Conservation (phyloP, 1,139 yeast species). For the Oligophagozyma castellii region DNA sequence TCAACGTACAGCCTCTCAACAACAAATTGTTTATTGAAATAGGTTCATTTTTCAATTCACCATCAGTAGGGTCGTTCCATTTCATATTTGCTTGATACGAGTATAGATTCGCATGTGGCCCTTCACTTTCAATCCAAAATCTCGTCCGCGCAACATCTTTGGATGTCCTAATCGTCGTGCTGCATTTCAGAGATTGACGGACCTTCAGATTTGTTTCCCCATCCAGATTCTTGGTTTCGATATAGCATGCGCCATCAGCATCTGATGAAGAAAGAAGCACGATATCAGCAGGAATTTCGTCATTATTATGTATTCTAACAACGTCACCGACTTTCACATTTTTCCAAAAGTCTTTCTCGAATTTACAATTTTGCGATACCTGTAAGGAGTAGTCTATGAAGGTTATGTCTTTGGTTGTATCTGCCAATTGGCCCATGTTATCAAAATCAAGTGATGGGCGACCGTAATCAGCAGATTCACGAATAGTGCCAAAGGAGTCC, state of each 20-base stretch:
- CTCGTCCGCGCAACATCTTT: conserved; percentile 60
- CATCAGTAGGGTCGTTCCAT: conserved; percentile 32
- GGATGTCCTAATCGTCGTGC: conserved; percentile 49
- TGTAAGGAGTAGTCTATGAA: conserved; percentile 19
- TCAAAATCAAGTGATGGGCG: conserved; percentile 20
- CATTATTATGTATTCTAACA: conserved; percentile 71
- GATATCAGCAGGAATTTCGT: conserved; percentile 89
- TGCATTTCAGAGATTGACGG: conserved; percentile 61
- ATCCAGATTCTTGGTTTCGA: conserved; percentile 89
- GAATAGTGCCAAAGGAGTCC: conserved; percentile 18
- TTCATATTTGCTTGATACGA: conserved; percentile 56
- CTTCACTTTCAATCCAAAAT: conserved; percentile 83
- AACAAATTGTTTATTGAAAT: conserved; percentile 67
- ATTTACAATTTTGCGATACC: conserved; percentile 27
- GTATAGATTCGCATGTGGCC: conserved; percentile 76
- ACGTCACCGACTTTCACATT: conserved; percentile 81
- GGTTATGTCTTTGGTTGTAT: conserved; percentile 10
- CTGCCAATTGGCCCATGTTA: conserved; percentile 8
- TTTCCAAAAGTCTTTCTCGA: conserved; percentile 74
- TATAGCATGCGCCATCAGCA: conserved; percentile 78
- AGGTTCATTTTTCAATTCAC: conserved; percentile 44
- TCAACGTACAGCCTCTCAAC: conserved; percentile 79
- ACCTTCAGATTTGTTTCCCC: conserved; percentile 92
- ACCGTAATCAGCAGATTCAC: conserved; percentile 20
- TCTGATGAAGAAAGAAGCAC: conserved; percentile 73